These are phyloP conservation scores for Thermochaetoides dissita DNA, from an alignment of 2,329 filamentous ascomycete genomes.

Conservation along the genomic window DNA sequence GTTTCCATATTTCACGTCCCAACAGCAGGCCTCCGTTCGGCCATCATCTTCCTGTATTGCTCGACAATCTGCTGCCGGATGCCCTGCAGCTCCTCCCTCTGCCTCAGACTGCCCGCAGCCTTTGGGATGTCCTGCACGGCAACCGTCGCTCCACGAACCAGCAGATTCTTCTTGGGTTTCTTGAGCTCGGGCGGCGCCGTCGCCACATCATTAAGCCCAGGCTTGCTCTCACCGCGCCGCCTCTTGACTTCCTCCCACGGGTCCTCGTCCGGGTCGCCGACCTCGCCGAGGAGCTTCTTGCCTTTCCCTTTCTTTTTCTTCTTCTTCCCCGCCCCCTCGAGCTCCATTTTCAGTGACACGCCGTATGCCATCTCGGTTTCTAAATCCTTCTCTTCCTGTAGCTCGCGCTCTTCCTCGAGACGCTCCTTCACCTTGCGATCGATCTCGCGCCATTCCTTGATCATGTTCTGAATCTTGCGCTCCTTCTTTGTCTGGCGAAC, in stretches of 20 bases:
- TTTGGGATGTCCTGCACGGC: constrained; percentile 57
- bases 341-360: constrained; percentile 33
- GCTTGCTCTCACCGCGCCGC: constrained; percentile 43
- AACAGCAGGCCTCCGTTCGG: constrained; percentile 27
- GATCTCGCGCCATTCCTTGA: constrained; percentile 61
- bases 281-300: constrained; percentile 25
- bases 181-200: constrained; percentile 64
- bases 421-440: constrained; percentile 49
- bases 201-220: constrained; percentile 45
- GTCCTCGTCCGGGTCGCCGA: constrained; percentile 41
- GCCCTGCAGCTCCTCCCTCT: constrained; percentile 58
- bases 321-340: constrained; percentile 29
- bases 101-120: constrained; percentile 54
- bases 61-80: constrained; percentile 59
- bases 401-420: constrained; percentile 51
- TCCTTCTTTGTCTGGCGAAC: constrained; percentile 68
- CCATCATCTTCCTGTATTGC: constrained; percentile 59
- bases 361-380: constrained; percentile 37
- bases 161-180: constrained; percentile 48
- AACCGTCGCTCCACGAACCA: constrained; percentile 49
- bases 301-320: constrained; percentile 29
- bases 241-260: constrained; percentile 64
- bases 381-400: constrained; percentile 46
- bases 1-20: not conserved
- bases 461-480: constrained; percentile 65